These are phyloP conservation scores for Komagataella pastoris DNA, from an alignment of 805 yeast genomes.

Conservation along the genomic window DNA sequence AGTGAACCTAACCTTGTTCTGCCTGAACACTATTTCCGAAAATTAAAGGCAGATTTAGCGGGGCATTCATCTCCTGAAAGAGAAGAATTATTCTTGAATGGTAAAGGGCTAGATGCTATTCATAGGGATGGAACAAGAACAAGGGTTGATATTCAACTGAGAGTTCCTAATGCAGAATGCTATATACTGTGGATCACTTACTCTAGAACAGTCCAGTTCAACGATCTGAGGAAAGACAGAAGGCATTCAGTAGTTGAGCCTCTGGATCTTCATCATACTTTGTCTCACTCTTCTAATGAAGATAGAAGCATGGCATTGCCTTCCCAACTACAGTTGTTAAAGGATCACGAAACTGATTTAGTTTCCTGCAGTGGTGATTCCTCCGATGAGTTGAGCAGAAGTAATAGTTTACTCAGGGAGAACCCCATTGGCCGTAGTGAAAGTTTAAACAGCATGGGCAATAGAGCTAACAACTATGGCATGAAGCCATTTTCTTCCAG, in stretches of 20 bases:
- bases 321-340: slow-evolving; percentile 39
- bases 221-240: neutral
- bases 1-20: slow-evolving; percentile 58
- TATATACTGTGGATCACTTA: slow-evolving; percentile 79
- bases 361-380: slow-evolving; percentile 14
- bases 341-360: slow-evolving; percentile 21
- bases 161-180: slow-evolving; percentile 48
- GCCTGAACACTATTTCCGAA: slow-evolving; percentile 86
- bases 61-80: slow-evolving; percentile 23
- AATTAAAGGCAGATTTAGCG: slow-evolving; percentile 31
- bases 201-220: slow-evolving; percentile 29
- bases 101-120: slow-evolving; percentile 53
- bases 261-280: neutral
- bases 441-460: neutral
- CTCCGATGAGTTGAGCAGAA: slow-evolving; percentile 9
- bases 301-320: slow-evolving; percentile 20
- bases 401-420: slow-evolving; percentile 2
- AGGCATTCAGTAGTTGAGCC: neutral
- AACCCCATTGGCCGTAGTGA: neutral
- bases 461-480: neutral
- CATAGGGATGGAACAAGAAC: slow-evolving; percentile 60
- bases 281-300: neutral
- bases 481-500: neutral
- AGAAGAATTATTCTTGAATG: slow-evolving; percentile 38
- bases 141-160: slow-evolving; percentile 66